Evolutionary conservation across 2,329 filamentous ascomycete species (phyloP).

Genomic region (Hymenotorrendiella dingleyae): DNA sequence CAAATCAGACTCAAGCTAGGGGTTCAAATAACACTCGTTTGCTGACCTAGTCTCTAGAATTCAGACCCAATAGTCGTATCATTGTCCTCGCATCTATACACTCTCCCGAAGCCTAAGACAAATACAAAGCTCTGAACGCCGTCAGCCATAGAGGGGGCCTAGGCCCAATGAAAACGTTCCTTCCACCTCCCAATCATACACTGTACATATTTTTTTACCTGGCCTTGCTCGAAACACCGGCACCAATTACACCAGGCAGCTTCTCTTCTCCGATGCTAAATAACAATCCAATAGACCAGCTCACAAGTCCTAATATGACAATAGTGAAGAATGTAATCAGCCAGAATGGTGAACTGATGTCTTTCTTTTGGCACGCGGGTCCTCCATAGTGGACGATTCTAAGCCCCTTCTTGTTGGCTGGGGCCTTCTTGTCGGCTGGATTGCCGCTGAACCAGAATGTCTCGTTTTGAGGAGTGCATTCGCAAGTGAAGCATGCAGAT

Average conservation of each 20-base stretch:
- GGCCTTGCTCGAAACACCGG: constrained; percentile 72
- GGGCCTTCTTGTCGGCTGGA: constrained; percentile 32
- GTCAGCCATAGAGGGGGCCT: constrained; percentile 9
- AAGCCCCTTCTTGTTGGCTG: constrained; percentile 39
- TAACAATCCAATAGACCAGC: constrained; percentile 69
- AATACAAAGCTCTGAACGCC: constrained; percentile 26
- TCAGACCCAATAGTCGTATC: constrained; percentile 1
- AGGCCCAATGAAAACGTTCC: constrained; percentile 2
- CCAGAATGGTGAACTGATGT: constrained; percentile 86
- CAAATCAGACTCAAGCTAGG: too few species aligned
- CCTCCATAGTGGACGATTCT: constrained; percentile 74
- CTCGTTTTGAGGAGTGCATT: constrained; percentile 56
- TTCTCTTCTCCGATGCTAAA: constrained; percentile 81
- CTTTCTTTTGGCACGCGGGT: constrained; percentile 81
- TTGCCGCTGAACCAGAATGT: constrained; percentile 11
- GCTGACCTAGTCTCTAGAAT: too few species aligned
- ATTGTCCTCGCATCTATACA: constrained; percentile 18
- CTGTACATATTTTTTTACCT: constrained; percentile 19
- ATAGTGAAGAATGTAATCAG: constrained; percentile 73
- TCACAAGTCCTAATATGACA: constrained; percentile 60
- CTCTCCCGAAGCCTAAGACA: constrained; percentile 14
- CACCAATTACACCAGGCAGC: constrained; percentile 91
- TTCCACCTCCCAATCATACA: constrained; percentile 21
- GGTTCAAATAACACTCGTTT: too few species aligned
- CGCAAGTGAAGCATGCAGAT: constrained; percentile 69